phyloP scores from a whole-genome alignment of 768 basidiomycete species.

The Russula emetica region DNA sequence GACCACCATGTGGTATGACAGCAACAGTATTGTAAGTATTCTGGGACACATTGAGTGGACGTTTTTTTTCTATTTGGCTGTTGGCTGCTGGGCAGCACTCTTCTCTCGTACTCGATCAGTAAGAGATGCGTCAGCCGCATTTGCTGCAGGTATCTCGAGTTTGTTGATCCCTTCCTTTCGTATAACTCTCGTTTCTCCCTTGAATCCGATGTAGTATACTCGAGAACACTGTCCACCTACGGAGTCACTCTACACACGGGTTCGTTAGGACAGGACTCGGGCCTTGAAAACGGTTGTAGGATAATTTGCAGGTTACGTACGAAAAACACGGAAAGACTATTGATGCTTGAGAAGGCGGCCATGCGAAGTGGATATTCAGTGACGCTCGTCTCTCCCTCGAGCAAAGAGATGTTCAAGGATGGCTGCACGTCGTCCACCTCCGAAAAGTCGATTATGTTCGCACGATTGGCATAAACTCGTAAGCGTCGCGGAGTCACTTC shows the following conservation, averaged over 20 bases:
- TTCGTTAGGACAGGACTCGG: constrained; percentile 5
- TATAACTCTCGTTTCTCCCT: constrained; percentile 56
- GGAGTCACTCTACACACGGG: constrained; percentile 52
- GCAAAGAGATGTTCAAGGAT: constrained; percentile 63
- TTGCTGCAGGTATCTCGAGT: constrained; percentile 73
- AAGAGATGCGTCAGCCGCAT: constrained; percentile 68
- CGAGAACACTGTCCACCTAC: constrained; percentile 60
- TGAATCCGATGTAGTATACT: constrained; percentile 80
- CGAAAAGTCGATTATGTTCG: constrained; percentile 71
- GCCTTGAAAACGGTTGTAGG: neutral
- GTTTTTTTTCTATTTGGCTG: constrained; percentile 42
- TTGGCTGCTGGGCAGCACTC: constrained; percentile 56
- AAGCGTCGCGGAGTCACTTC: constrained; percentile 72
- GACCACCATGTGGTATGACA: constrained; percentile 2
- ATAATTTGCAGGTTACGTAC: constrained; percentile 44
- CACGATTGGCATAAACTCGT: constrained; percentile 67
- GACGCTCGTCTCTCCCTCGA: constrained; percentile 63
- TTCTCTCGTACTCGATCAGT: constrained; percentile 58
- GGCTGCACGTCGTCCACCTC: constrained; percentile 67
- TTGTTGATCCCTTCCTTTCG: constrained; percentile 58
- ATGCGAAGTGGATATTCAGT: constrained; percentile 75
- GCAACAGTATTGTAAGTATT: neutral
- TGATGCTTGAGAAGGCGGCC: constrained; percentile 72
- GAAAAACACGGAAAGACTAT: constrained; percentile 72
- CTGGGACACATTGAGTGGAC: neutral